Evolutionary conservation across 306 rosid species (phyloP).

Genomic region (Malus sylvestris): DNA sequence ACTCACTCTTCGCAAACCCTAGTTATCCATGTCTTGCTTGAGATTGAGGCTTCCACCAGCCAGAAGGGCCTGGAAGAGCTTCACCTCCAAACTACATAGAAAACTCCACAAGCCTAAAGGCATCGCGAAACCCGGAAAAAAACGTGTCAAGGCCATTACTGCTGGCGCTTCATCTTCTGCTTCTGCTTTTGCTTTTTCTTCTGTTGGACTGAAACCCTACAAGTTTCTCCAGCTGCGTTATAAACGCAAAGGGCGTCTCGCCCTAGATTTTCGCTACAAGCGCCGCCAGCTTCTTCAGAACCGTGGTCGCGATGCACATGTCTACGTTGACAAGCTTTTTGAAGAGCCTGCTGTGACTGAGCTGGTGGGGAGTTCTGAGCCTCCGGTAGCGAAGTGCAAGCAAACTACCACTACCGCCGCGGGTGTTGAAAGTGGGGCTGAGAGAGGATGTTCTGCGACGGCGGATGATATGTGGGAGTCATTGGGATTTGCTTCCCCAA

Average conservation of each 20-base stretch:
- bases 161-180: neutral
- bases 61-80: constrained; percentile 53
- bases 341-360: constrained; percentile 32
- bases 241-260: constrained; percentile 14
- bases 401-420: neutral
- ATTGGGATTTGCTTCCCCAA: constrained; percentile 50
- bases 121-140: constrained; percentile 37
- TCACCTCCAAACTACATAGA: constrained; percentile 43
- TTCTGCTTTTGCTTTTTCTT: neutral
- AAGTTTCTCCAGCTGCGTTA: constrained; percentile 17
- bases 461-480: constrained; percentile 72
- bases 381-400: neutral
- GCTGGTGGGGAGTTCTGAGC: constrained; percentile 15
- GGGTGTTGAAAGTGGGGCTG: neutral
- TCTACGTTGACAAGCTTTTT: constrained; percentile 58
- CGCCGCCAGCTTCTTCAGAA: neutral
- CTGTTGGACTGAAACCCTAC: neutral
- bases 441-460: neutral
- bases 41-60: constrained; percentile 47
- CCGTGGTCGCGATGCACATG: constrained; percentile 14
- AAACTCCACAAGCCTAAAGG: constrained; percentile 51
- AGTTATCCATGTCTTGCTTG: constrained; percentile 36
- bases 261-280: neutral
- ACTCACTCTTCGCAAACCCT: neutral
- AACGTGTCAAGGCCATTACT: constrained; percentile 1